Evolutionary conservation across 2,329 filamentous ascomycete genomes (phyloP), one percentile per base, ranked within the genome.

Genomic region (Cladorrhinum sp.): DNA sequence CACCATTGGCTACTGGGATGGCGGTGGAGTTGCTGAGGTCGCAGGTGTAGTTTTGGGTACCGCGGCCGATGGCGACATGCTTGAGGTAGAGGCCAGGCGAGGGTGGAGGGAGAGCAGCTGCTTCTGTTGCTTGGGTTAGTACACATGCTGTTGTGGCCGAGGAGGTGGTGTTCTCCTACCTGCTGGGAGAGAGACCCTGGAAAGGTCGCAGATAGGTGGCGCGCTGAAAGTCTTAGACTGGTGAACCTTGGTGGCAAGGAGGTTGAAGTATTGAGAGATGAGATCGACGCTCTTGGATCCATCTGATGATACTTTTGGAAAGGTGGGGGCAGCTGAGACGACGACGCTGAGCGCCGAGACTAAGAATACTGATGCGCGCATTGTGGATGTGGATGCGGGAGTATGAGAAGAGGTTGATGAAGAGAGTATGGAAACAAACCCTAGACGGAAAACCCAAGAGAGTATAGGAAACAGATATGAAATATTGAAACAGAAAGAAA

Each of bases 31-130:
- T 83, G 64, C 76, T 76, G 57, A 81, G 77, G 61, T 84, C 79
- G 80, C 93, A 97, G 55, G 91, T 96, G 80, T 97, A 98, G 82
- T 97, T 97, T 78, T 97, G 88, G 7, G 90, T 95, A 62, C 93
- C 93, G 50, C 91, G 88, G 69, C 93, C 93, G 64, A 97, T 80
- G 71, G 89, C 91, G 58, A 97, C 89, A 75, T 96, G 91, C 71
- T 85, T 83, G 55, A 96, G 80, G 2, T 72, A 78, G 27, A 91
- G 78, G 59, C 87, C 89, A 6, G 78, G 66, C 0, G 84, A 76
- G 13, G 86, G 85, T 7, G 79, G 65, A 13, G 89, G 86, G 6
- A 96, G 81, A 62, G 66, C 50, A 7, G 62, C 45, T 10, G 65
- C 54, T 23, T 32, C 67, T 67, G 53, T 32, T 22, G 10, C 8